A percentile compares a stretch with the other conserved stretches of the same genome.
phyloP scores from a whole-genome alignment of 2,329 filamentous ascomycete species.

The Talaromyces albobiverticillius region DNA sequence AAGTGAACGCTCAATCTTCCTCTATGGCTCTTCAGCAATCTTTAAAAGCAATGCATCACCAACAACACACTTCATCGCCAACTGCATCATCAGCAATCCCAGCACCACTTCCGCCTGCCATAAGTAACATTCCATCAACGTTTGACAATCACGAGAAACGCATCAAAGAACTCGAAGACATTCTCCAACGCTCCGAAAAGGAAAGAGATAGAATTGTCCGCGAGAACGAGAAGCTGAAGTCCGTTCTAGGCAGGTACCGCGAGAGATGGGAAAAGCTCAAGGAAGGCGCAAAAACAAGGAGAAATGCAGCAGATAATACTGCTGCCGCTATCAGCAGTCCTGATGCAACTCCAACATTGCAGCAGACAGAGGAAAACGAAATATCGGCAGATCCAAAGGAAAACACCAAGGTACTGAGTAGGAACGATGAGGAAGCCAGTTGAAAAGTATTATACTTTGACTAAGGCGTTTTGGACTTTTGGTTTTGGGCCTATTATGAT shows the following conservation, averaged over 20 bases:
- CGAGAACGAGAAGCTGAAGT: slow-evolving; percentile 60
- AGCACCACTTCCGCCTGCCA: slow-evolving; percentile 3
- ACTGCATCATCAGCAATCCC: slow-evolving; percentile 28
- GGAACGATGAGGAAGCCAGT: slow-evolving; percentile 1
- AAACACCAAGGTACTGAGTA: not conserved
- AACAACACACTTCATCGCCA: slow-evolving; percentile 25
- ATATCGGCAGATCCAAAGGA: not conserved
- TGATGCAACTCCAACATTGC: slow-evolving; percentile 4
- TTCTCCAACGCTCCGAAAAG: slow-evolving; percentile 56
- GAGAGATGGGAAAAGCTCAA: slow-evolving; percentile 69
- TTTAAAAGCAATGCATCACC: slow-evolving; percentile 51
- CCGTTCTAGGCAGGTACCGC: slow-evolving; percentile 55
- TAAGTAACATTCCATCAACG: slow-evolving; percentile 27
- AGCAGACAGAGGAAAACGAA: not conserved
- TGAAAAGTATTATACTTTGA: not conserved
- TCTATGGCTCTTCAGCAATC: slow-evolving; percentile 85
- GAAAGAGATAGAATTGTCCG: slow-evolving; percentile 62
- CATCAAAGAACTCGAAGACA: slow-evolving; percentile 66
- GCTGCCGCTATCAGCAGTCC: slow-evolving; percentile 8
- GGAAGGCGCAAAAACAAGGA: slow-evolving; percentile 54
- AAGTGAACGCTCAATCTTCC: slow-evolving; percentile 84
- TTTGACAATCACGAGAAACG: slow-evolving; percentile 42
- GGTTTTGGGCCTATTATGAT: not conserved
- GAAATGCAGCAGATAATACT: slow-evolving; percentile 16
- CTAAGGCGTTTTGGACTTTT: not conserved